Conservation (phyloP, 768 basidiomycete species). For the Calocera viscosa region DNA sequence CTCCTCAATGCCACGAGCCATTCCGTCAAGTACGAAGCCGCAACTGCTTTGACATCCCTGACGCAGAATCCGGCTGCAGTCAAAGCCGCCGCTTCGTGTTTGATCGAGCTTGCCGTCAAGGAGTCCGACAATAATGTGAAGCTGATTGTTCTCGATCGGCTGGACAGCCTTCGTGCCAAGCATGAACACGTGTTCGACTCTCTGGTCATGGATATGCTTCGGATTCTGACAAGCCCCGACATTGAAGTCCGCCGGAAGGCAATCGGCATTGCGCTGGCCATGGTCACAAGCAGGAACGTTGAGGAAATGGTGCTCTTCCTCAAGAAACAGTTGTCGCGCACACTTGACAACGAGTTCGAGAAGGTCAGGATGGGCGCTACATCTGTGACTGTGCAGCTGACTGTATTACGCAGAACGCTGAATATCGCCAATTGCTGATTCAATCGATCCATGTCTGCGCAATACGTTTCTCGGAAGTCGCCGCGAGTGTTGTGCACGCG, state of each 20-base stretch:
- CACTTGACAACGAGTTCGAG: slow-evolving; percentile 82
- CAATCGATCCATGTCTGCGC: slow-evolving; percentile 95
- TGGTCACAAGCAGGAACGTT: slow-evolving; percentile 88
- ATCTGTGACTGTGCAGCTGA: too few species aligned
- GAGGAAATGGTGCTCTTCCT: slow-evolving; percentile 93
- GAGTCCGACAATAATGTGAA: slow-evolving; percentile 99
- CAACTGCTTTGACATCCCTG: slow-evolving; percentile 81
- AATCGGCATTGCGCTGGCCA: slow-evolving; percentile 73
- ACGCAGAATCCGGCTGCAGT: slow-evolving; percentile 93
- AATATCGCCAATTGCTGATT: slow-evolving; percentile 91
- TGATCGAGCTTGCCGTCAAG: slow-evolving; percentile 81
- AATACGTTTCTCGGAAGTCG: slow-evolving; percentile 92
- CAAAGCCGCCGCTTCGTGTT: slow-evolving; percentile 82
- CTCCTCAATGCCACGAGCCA: slow-evolving; percentile 78
- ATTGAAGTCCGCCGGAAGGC: slow-evolving; percentile 95
- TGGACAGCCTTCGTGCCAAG: slow-evolving; percentile 66
- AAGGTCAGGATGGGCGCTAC: slow-evolving; percentile 44
- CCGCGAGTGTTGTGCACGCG: slow-evolving; percentile 86
- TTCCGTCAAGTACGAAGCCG: slow-evolving; percentile 95
- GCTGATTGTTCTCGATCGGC: slow-evolving; percentile 85
- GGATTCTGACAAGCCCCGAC: slow-evolving; percentile 73
- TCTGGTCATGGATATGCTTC: slow-evolving; percentile 90
- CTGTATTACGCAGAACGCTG: slow-evolving; percentile 50
- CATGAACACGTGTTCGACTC: slow-evolving; percentile 83
- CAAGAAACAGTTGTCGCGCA: slow-evolving; percentile 93